Evolutionary conservation across 139 green algal species (phyloP).

Genomic region (Chlamydomonas asymmetrica): DNA sequence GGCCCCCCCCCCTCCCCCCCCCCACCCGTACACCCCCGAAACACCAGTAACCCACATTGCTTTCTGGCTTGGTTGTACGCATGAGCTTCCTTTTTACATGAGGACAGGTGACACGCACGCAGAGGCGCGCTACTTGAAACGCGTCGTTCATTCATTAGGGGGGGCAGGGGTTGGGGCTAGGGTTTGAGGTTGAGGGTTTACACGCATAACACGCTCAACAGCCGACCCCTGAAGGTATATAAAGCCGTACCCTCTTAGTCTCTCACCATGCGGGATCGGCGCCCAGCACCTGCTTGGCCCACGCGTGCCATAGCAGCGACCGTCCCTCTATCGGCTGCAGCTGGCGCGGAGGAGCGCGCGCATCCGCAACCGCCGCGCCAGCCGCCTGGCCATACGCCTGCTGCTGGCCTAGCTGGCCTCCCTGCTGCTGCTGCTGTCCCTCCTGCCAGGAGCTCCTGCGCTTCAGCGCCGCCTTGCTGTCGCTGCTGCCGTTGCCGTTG

Average conservation of each 20-base stretch:
- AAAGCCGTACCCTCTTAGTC: neutral
- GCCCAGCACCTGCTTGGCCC: slow-evolving; percentile 50
- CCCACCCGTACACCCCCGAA: too few species aligned
- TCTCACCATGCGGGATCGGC: slow-evolving; percentile 20
- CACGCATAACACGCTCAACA: neutral
- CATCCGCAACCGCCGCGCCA: neutral
- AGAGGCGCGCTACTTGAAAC: too few species aligned
- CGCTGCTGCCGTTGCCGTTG: neutral
- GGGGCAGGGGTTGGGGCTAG: too few species aligned
- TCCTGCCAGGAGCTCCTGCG: neutral
- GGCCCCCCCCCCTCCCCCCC: too few species aligned
- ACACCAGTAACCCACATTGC: too few species aligned
- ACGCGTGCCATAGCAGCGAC: slow-evolving; percentile 65
- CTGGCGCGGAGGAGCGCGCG: neutral
- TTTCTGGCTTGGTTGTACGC: too few species aligned
- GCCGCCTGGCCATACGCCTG: neutral
- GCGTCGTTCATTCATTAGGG: too few species aligned
- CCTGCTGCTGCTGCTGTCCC: neutral
- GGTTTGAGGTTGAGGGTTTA: too few species aligned
- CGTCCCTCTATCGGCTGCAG: slow-evolving; percentile 55
- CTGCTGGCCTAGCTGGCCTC: neutral
- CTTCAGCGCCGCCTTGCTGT: too few species aligned
- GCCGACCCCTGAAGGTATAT: too few species aligned
- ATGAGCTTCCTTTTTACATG: too few species aligned
- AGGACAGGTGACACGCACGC: too few species aligned